Conservation (phyloP, 1,284 basidiomycete genomes). For the Earliella scabrosa region DNA sequence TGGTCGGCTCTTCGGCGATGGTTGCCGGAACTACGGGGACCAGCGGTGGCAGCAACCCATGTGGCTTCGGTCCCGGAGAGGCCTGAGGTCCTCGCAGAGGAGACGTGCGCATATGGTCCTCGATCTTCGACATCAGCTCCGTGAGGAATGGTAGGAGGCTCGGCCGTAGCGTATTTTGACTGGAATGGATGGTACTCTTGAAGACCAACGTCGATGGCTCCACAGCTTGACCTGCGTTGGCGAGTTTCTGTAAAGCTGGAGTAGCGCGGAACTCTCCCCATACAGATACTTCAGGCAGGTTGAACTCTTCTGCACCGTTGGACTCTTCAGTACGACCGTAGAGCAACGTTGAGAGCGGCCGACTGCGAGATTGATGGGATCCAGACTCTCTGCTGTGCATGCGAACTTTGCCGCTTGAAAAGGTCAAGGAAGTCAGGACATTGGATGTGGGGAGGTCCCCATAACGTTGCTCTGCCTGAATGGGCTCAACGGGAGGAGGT, state of each 20-base stretch:
- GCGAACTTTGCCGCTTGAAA: constrained; percentile 80
- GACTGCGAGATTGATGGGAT: constrained; percentile 41
- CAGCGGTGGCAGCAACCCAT: constrained; percentile 17
- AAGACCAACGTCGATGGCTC: constrained; percentile 69
- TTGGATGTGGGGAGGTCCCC: constrained; percentile 55
- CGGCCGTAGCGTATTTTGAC: constrained; percentile 82
- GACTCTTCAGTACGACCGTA: constrained; percentile 53
- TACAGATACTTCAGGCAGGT: constrained; percentile 80
- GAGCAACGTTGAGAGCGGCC: constrained; percentile 38
- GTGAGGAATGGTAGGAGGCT: constrained; percentile 84
- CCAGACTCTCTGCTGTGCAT: constrained; percentile 52
- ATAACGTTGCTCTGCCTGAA: constrained; percentile 36
- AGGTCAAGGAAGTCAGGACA: constrained; percentile 75
- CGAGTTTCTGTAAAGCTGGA: constrained; percentile 44
- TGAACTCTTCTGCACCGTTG: constrained; percentile 67
- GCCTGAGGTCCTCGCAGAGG: constrained; percentile 29
- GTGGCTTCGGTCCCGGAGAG: constrained; percentile 23
- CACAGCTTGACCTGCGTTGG: constrained; percentile 28
- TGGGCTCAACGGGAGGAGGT: constrained; percentile 19
- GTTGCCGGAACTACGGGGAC: constrained; percentile 6
- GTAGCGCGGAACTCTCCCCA: constrained; percentile 82
- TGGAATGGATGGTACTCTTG: constrained; percentile 84
- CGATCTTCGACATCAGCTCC: constrained; percentile 68
- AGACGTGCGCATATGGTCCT: constrained; percentile 60
- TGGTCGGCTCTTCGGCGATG: constrained; percentile 4